Conservation (phyloP, 768 basidiomycete genomes). For the Naganishia friedmannii region DNA sequence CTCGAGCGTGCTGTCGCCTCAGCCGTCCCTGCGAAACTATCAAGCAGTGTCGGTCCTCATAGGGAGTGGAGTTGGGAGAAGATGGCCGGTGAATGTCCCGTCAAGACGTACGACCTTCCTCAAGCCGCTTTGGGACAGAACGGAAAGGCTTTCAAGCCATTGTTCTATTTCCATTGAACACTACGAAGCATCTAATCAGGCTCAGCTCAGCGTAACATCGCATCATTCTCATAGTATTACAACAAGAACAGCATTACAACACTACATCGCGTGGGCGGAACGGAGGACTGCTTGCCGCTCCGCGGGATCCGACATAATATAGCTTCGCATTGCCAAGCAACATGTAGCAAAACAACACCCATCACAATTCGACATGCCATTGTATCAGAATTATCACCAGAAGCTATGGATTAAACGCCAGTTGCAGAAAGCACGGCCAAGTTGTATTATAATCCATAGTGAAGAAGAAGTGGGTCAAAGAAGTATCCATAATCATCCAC, state of each 20-base stretch:
- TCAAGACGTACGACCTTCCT: constrained; percentile 20
- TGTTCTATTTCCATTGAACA: constrained; percentile 19
- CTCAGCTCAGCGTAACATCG: background rate
- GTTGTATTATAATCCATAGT: background rate
- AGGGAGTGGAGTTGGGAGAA: constrained; percentile 22
- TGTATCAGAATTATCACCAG: background rate
- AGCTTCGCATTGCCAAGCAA: background rate
- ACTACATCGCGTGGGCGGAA: background rate
- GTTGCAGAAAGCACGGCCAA: background rate
- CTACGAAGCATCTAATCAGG: background rate
- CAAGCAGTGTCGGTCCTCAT: constrained; percentile 16
- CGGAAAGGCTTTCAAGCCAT: constrained; percentile 14
- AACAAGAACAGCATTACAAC: background rate
- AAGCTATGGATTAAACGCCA: background rate
- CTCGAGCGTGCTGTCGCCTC: constrained; percentile 2
- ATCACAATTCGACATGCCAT: background rate
- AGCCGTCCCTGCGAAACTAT: constrained; percentile 16
- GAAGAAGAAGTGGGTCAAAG: background rate
- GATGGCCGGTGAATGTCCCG: constrained; percentile 15
- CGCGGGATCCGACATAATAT: background rate
- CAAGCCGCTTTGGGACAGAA: constrained; percentile 20
- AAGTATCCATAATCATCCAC: background rate
- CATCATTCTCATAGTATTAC: background rate
- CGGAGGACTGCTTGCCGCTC: background rate
- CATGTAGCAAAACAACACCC: background rate